Evolutionary conservation across 1,284 basidiomycete genomes (phyloP).

Genomic region (Ganoderma sinense): DNA sequence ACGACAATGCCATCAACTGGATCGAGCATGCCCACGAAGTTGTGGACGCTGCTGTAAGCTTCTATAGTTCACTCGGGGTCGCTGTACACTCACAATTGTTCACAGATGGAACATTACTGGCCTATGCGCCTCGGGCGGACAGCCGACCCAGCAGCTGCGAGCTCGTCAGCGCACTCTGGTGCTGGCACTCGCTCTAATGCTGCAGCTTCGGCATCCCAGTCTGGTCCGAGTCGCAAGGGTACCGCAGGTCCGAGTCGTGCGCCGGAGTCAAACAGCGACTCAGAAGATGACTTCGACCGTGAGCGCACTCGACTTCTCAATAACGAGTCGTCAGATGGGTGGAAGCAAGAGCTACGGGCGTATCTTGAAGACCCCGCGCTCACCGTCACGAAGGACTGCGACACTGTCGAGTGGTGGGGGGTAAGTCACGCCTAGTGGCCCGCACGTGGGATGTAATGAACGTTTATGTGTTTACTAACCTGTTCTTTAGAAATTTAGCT

Average conservation of each 20-base stretch:
- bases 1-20: conserved; percentile 29
- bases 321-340: not conserved
- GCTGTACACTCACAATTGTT: not conserved
- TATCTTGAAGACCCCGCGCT: not conserved
- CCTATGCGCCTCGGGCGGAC: not conserved
- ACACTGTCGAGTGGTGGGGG: not conserved
- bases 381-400: not conserved
- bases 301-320: not conserved
- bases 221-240: not conserved
- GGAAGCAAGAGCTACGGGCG: not conserved
- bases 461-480: not conserved
- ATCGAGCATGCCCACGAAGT: conserved; percentile 27
- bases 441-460: no score
- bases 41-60: conserved; percentile 18
- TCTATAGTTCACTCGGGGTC: not conserved
- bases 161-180: not conserved
- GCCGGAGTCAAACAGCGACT: not conserved
- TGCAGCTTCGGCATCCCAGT: not conserved
- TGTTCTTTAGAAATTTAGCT: not conserved
- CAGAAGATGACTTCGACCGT: not conserved
- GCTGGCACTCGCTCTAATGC: not conserved
- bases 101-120: not conserved
- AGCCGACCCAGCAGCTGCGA: not conserved
- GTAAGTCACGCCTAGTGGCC: no score
- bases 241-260: no score